A percentile compares a stretch with the other conserved stretches of the same genome.
These are phyloP conservation scores for Aspergillus candidus DNA, from an alignment of 2,329 filamentous ascomycete species.

Conservation along the genomic window DNA sequence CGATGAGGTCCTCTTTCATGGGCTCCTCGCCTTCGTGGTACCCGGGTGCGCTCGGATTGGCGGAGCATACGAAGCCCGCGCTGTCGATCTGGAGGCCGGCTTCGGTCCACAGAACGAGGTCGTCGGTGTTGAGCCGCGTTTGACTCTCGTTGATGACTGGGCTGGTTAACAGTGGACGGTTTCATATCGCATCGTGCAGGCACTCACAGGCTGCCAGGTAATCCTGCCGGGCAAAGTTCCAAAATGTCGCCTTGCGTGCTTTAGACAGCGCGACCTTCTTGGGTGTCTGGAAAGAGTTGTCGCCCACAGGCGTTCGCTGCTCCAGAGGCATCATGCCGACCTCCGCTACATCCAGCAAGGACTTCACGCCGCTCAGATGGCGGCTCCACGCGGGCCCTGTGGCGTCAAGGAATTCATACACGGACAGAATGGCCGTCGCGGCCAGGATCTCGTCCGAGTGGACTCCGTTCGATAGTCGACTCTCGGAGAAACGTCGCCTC, in stretches of 20 bases:
- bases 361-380: conserved; percentile 61
- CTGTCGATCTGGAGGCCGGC: conserved; percentile 55
- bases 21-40: conserved; percentile 34
- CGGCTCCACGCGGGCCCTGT: conserved; percentile 58
- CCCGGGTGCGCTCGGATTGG: conserved; percentile 29
- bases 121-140: conserved; percentile 56
- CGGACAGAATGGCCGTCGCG: conserved; percentile 60
- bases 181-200: background rate
- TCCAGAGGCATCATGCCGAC: conserved; percentile 37
- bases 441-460: conserved; percentile 56
- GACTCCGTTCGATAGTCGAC: conserved; percentile 34
- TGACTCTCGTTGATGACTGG: conserved; percentile 52
- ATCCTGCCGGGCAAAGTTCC: conserved; percentile 62
- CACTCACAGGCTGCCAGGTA: conserved; percentile 56
- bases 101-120: conserved; percentile 58
- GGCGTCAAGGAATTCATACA: conserved; percentile 63
- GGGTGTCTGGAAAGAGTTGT: conserved; percentile 22
- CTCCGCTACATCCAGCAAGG: conserved; percentile 48
- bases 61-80: conserved; percentile 45
- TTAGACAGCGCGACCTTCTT: conserved; percentile 44
- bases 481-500: conserved; percentile 39
- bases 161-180: conserved; percentile 3
- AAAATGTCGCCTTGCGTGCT: conserved; percentile 56
- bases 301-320: conserved; percentile 39
- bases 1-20: conserved; percentile 59